Base-by-base conservation (phyloP, 2,329 filamentous ascomycete species). In the Acrocalymma vagum region DNA sequence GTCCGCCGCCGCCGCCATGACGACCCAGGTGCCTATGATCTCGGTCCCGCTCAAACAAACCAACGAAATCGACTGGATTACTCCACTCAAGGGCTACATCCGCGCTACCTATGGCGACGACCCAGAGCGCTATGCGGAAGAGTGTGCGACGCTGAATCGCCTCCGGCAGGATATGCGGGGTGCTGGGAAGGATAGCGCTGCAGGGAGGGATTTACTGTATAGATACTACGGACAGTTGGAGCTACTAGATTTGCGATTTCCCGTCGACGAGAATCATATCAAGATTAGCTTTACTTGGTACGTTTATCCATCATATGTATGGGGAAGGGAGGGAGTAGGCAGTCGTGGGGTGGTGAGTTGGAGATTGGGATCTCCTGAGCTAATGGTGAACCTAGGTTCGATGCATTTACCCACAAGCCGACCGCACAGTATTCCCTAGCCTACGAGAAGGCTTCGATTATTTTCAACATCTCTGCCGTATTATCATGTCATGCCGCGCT, bases 271-370 rank as follows among this genome's bases (percentile, higher is more conserved):
- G 76, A 94, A 96, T 65, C 93, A 99, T 67, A 97, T 99, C 76
- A 97, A 97, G 76, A 96, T 99, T 62, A 90, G 89, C 6, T 99
- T 99, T 69, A 97, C 93, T 53, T 99, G 94, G 94, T 96, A 82
- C 50, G 75, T 54, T 16, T 13, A 32, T 5, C 7, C 9, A 21
- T 10, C 18, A 15, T 5, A 11, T 14, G 15, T 9, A 15, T 9
- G 13, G 28, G 16, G 30, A 9, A n/a, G 20, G n/a, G 24, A 17
- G 10, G 13, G 13, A 23, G 5, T 11, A 22, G 22, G 28, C 11
- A 29, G 17, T 18, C n/a, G 13, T 8, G 10, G 26, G 6, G 15
- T 15, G 11, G 23, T 15, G 13, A 18, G 22, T 20, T n/a, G 7
- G 9, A 15, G 31, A 35, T 22, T 22, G 17, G 21, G 8, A 4